Base-by-base conservation (phyloP, 2,329 filamentous ascomycete genomes). In the Diplodia scrobiculata region DNA sequence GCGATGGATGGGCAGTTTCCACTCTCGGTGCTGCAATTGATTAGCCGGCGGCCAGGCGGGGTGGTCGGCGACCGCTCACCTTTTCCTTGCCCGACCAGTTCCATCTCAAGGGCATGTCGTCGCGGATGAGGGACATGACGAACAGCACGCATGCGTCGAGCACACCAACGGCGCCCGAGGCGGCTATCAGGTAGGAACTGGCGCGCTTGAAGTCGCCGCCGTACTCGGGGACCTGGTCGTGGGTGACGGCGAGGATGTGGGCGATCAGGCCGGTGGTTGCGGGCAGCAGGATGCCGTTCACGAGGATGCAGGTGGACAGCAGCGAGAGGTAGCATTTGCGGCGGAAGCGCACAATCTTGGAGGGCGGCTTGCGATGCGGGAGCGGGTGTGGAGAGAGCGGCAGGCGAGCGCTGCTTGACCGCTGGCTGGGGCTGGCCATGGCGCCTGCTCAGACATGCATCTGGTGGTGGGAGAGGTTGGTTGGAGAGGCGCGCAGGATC, bases 51-150 rank as follows among this genome's bases (percentile, higher is more conserved):
- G 5, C 2, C 7, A 10, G 34, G 34, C 5, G n/a, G 17, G 21
- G 13, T 38, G 29, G 27, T 9, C 25, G 25, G 52, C 34, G n/a
- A 21, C 17, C 13, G 25, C 55, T n/a, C 7, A 62, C 58, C 58
- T 62, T 62, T 27, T 50, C 48, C 58, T 62, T 62, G 45, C 58
- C 58, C 6, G 58, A 62, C 58, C 58, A 62, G 27, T 62, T 62
- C 58, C 27, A 36, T 11, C 25, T 51, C n/a, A 50, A n/a, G 4
- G 45, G 45, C 27, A 62, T 11, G 17, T 62, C 45, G 13, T 62
- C 58, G 11, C 19, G 27, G n/a, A 34, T 50, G 29, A 62, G 45
- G 13, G 41, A 36, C 27, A 50, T 19, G 45, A 62, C 9, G 48
- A 50, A 34, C 17, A 62, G 58, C 41, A 62, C 27, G 4, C 58